A percentile compares a stretch with the other conserved stretches of the same genome.
Evolutionary conservation across 2,329 filamentous ascomycete genomes (phyloP).

Genomic region (Sclerotinia nivalis): DNA sequence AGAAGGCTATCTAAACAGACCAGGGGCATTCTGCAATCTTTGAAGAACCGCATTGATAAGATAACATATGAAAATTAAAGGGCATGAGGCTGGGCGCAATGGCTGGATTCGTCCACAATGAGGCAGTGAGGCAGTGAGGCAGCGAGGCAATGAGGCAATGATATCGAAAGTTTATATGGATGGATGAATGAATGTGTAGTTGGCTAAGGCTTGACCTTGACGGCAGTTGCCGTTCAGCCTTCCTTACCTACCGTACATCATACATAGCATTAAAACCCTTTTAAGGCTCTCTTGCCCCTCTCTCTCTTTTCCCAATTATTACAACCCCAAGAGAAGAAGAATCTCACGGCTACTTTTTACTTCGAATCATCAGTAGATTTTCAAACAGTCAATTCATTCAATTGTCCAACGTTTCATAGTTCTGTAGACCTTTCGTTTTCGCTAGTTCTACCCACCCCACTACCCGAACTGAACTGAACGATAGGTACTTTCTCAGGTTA

Average conservation of each 20-base stretch:
- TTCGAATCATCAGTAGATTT: background rate
- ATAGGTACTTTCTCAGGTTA: conserved; percentile 15
- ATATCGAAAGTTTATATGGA: background rate
- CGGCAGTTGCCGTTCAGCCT: conserved; percentile 21
- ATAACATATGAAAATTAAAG: background rate
- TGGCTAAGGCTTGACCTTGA: background rate
- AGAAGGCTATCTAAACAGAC: conserved; percentile 6
- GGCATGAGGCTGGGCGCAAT: background rate
- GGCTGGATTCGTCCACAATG: background rate
- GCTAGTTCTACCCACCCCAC: background rate
- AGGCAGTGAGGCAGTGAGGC: background rate
- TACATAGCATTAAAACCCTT: background rate
- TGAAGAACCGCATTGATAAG: background rate
- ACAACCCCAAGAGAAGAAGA: background rate
- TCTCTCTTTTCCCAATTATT: background rate
- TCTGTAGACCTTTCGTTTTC: background rate
- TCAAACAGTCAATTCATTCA: background rate
- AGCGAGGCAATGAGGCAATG: too few relatives aligned
- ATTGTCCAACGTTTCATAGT: background rate
- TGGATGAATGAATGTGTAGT: background rate
- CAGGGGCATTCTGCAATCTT: background rate
- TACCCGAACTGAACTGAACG: conserved; percentile 6
- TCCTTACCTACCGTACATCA: background rate
- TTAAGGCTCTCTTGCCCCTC: background rate
- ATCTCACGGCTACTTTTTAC: background rate